Percentiles rank a stretch among this genome's conserved stretches.
Evolutionary conservation across 768 basidiomycete species (phyloP).

Genomic region (Agrocybe pediades): DNA sequence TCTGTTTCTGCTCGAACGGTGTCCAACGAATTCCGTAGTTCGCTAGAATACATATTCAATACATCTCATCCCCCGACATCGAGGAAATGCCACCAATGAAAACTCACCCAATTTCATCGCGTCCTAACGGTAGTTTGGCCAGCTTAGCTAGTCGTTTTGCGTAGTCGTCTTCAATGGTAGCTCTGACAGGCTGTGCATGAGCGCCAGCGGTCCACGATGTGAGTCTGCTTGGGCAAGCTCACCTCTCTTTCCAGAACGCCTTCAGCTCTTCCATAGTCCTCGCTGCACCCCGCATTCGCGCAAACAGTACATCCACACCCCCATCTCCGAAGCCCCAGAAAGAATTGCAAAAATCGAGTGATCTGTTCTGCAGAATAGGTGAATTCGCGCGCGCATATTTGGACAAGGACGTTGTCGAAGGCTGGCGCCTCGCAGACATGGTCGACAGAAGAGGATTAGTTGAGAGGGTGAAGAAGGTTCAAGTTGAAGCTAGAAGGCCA

Average conservation of each 20-base stretch:
- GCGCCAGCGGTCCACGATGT: conserved; percentile 4
- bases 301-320: conserved; percentile 89
- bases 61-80: neutral
- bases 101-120: conserved; percentile 92
- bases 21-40: conserved; percentile 79
- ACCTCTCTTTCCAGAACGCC: conserved; percentile 95
- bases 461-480: neutral
- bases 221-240: conserved; percentile 22
- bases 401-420: conserved; percentile 81
- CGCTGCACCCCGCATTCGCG: conserved; percentile 82
- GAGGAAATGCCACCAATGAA: neutral
- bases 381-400: conserved; percentile 64
- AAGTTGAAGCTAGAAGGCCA: conserved; percentile 1
- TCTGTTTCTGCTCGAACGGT: conserved; percentile 84
- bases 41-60: conserved; percentile 47
- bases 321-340: conserved; percentile 92
- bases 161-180: conserved; percentile 93
- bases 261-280: conserved; percentile 89
- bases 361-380: conserved; percentile 46
- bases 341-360: conserved; percentile 91
- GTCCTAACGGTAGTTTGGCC: conserved; percentile 73
- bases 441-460: neutral
- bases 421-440: conserved; percentile 78
- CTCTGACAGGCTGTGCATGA: conserved; percentile 45
- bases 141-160: conserved; percentile 83